Conservation (phyloP, 2,329 filamentous ascomycete genomes). For the Alternaria hordeiaustralica region DNA sequence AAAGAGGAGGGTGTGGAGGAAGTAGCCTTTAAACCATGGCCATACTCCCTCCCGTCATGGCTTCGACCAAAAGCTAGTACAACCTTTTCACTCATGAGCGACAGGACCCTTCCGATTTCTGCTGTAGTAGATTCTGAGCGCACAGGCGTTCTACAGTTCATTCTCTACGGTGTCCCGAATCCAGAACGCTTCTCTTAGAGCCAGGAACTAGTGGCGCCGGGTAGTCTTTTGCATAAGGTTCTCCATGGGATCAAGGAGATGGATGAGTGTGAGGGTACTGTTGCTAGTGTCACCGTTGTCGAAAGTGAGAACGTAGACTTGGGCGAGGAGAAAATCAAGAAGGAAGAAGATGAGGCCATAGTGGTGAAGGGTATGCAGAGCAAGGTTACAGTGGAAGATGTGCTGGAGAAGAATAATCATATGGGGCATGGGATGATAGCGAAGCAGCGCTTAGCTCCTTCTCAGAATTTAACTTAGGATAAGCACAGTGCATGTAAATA, state of each 20-base stretch:
- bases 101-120: background rate
- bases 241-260: slow-evolving; percentile 1
- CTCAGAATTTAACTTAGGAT: background rate
- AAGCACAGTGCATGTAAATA: background rate
- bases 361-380: background rate
- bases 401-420: background rate
- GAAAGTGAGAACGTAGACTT: background rate
- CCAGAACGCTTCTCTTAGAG: slow-evolving; percentile 6
- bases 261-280: background rate
- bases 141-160: slow-evolving; percentile 12
- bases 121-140: background rate
- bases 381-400: background rate
- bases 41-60: slow-evolving; percentile 12
- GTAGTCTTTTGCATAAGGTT: background rate
- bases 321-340: background rate
- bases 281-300: background rate
- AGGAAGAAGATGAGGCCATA: background rate
- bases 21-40: slow-evolving; percentile 9
- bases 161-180: slow-evolving; percentile 22
- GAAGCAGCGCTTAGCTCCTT: background rate
- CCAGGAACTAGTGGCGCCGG: background rate
- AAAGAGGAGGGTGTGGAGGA: background rate
- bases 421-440: background rate
- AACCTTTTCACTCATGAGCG: slow-evolving; percentile 13
- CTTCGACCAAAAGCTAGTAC: slow-evolving; percentile 19